Conservation (phyloP, 345 rosid genomes). For the Syzygium aqueum region DNA sequence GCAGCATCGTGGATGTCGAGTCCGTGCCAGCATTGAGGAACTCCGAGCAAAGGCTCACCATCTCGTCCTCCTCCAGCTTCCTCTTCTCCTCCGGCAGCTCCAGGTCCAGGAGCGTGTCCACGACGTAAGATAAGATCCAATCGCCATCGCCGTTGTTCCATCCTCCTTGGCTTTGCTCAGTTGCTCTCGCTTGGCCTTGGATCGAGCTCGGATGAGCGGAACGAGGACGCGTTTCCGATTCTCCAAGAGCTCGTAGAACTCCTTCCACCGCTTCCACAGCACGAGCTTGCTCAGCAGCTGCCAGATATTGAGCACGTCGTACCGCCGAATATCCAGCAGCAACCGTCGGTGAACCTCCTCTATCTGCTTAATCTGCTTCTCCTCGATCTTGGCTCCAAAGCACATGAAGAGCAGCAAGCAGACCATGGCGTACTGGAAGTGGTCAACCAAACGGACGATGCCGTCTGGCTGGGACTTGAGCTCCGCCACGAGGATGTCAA, state of each 20-base stretch:
- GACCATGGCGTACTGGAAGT: neutral
- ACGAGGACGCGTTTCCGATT: neutral
- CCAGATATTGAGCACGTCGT: neutral
- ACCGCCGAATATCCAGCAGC: neutral
- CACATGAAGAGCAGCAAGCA: neutral
- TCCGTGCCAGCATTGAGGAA: slow-evolving; percentile 3
- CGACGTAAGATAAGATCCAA: neutral
- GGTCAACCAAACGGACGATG: neutral
- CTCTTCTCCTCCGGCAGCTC: neutral
- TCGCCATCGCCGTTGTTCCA: neutral
- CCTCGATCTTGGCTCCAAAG: neutral
- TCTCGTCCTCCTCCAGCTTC: neutral
- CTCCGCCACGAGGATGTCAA: neutral
- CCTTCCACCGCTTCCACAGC: neutral
- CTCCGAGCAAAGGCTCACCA: neutral
- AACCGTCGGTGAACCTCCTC: neutral
- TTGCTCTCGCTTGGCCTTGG: neutral
- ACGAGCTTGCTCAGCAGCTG: neutral
- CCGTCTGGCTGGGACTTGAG: neutral
- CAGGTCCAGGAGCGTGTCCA: neutral
- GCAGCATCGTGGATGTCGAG: neutral
- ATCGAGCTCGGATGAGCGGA: neutral
- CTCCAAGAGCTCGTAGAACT: neutral
- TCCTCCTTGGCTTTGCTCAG: neutral
- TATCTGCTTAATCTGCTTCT: neutral